Evolutionary conservation across 2,329 filamentous ascomycete genomes (phyloP).

Genomic region (Penicillium janthinellum): DNA sequence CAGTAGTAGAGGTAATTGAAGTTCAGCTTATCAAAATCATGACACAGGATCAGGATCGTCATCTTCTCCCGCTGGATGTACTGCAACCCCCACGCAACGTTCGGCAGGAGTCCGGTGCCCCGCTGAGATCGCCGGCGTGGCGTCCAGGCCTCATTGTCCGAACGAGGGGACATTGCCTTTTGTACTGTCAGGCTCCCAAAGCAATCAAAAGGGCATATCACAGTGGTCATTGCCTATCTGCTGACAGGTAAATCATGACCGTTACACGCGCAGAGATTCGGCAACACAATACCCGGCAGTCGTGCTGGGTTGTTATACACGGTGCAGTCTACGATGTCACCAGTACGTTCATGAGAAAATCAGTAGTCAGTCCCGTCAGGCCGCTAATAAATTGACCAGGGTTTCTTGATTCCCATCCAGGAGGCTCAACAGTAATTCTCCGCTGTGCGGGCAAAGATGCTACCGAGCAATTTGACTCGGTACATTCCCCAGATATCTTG

Average conservation of each 20-base stretch:
- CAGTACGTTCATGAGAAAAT: conserved; percentile 18
- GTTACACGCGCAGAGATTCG: conserved; percentile 54
- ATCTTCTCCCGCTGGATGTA: not conserved
- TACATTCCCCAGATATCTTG: conserved; percentile 36
- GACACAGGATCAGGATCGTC: not conserved
- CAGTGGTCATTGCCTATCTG: not conserved
- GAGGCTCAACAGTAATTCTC: conserved; percentile 37
- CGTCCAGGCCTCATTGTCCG: not conserved
- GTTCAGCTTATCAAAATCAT: not conserved
- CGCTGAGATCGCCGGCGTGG: not conserved
- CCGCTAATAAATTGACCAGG: conserved; percentile 19
- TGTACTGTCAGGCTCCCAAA: not conserved
- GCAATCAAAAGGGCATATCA: not conserved
- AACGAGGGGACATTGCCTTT: not conserved
- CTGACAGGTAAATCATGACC: conserved; percentile 11
- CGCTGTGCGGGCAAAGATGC: conserved; percentile 39
- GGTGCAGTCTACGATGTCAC: conserved; percentile 56
- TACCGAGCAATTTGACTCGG: conserved; percentile 38
- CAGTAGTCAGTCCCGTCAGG: not conserved
- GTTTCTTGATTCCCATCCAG: conserved; percentile 38
- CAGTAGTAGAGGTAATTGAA: too few relatives aligned
- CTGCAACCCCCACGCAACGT: conserved; percentile 8
- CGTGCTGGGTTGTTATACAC: conserved; percentile 57
- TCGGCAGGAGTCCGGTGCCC: not conserved
- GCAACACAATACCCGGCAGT: conserved; percentile 50